Evolutionary conservation across 495 filamentous ascomycete genomes (phyloP).

Genomic region (Pseudoneurospora amorphoporcata): DNA sequence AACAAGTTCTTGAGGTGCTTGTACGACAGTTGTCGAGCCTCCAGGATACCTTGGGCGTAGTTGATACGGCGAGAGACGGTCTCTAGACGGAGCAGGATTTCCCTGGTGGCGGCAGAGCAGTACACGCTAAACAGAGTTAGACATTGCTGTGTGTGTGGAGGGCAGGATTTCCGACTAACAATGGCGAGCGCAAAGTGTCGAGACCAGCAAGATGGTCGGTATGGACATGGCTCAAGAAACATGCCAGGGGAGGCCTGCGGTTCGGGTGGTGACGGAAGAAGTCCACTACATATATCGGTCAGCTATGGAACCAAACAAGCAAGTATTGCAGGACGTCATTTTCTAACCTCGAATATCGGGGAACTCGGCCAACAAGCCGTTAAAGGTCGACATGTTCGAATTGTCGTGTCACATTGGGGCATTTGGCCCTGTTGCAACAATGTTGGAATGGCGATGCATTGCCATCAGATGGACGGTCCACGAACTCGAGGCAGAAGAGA

Average conservation of each 20-base stretch:
- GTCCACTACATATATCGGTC: conserved; percentile 48
- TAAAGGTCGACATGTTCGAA: conserved; percentile 27
- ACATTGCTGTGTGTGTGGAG: too few species aligned
- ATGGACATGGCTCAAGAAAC: conserved; percentile 89
- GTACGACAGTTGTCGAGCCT: conserved; percentile 57
- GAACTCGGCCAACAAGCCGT: conserved; percentile 43
- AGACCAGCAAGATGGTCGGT: conserved; percentile 83
- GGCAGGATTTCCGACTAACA: conserved; percentile 29
- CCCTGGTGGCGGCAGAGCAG: conserved; percentile 75
- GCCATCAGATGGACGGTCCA: background rate
- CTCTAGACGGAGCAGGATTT: conserved; percentile 67
- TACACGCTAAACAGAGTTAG: conserved; percentile 47
- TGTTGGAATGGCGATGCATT: background rate
- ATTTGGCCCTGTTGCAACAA: background rate
- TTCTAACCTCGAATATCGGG: conserved; percentile 51
- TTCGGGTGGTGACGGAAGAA: conserved; percentile 59
- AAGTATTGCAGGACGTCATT: background rate
- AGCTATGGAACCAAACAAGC: background rate
- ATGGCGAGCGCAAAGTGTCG: conserved; percentile 63
- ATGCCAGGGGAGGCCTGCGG: conserved; percentile 58
- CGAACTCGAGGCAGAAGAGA: background rate
- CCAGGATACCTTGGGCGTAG: conserved; percentile 65
- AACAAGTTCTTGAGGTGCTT: conserved; percentile 63
- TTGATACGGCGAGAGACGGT: conserved; percentile 71
- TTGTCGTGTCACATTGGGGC: background rate